These are phyloP conservation scores for Saccharomycopsis fermentans DNA, from an alignment of 805 yeast genomes.

Conservation along the genomic window DNA sequence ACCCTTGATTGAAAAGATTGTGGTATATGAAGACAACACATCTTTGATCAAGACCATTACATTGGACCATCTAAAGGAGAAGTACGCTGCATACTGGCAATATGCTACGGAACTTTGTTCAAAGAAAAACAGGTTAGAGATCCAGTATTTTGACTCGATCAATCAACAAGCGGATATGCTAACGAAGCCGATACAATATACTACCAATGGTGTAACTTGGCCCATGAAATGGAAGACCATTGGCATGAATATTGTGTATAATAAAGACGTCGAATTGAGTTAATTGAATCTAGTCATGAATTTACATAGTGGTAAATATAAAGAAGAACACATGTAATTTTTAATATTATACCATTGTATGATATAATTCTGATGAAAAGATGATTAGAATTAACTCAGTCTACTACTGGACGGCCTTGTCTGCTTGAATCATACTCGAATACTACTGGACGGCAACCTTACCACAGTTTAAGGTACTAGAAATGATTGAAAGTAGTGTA, in stretches of 20 bases:
- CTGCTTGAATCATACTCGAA: neutral
- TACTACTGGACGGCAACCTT: neutral
- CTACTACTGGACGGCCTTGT: neutral
- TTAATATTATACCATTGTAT: neutral
- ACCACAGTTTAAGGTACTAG: neutral
- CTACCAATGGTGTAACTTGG: neutral
- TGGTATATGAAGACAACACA: neutral
- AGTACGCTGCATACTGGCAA: neutral
- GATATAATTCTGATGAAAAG: neutral
- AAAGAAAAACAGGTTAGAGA: neutral
- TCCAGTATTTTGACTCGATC: neutral
- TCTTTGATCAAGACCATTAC: neutral
- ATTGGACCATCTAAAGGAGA: neutral
- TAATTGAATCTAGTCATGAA: neutral
- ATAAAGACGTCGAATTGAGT: neutral
- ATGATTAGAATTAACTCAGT: neutral
- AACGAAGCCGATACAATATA: neutral
- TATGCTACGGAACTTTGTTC: neutral
- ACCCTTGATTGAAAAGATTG: neutral
- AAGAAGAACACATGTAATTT: neutral
- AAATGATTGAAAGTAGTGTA: neutral
- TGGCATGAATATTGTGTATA: neutral
- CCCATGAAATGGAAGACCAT: neutral
- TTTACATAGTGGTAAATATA: neutral
- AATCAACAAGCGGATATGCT: neutral